Evolutionary conservation across 176 grass and related monocot genomes (phyloP).

Genomic region (Triticum timopheevii): DNA sequence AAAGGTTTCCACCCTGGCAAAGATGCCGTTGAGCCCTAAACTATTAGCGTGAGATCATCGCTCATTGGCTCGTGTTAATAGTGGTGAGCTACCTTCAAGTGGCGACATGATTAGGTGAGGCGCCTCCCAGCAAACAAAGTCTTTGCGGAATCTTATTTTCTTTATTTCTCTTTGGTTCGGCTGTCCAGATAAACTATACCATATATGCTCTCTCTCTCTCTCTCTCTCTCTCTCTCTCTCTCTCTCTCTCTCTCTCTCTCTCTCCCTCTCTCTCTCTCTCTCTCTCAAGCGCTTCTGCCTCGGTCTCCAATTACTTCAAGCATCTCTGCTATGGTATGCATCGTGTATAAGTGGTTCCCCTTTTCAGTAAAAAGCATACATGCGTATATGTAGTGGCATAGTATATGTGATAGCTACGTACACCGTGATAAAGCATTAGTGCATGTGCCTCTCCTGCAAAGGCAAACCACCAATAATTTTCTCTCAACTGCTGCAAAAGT

Average conservation of each 20-base stretch:
- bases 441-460: background rate
- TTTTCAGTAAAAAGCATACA: background rate
- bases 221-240: background rate
- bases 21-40: slow-evolving; percentile 51
- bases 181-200: slow-evolving; percentile 19
- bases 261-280: slow-evolving; percentile 10
- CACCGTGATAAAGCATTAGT: background rate
- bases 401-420: background rate
- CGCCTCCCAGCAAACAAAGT: slow-evolving; percentile 50
- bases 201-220: slow-evolving; percentile 10
- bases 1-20: slow-evolving; percentile 48
- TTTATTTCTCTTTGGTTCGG: background rate
- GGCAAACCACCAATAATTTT: background rate
- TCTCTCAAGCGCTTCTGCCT: background rate
- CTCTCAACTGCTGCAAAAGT: background rate
- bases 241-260: slow-evolving; percentile 2
- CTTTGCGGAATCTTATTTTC: slow-evolving; percentile 38
- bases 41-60: slow-evolving; percentile 30
- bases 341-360: background rate
- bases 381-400: background rate
- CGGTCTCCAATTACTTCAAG: background rate
- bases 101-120: slow-evolving; percentile 58
- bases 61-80: slow-evolving; percentile 38
- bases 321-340: background rate
- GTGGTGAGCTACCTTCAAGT: slow-evolving; percentile 36